A percentile compares a stretch with the other conserved stretches of the same genome.
Evolutionary conservation across 208 protist genomes (phyloP).

Genomic region (Wallacemonas sp.): DNA sequence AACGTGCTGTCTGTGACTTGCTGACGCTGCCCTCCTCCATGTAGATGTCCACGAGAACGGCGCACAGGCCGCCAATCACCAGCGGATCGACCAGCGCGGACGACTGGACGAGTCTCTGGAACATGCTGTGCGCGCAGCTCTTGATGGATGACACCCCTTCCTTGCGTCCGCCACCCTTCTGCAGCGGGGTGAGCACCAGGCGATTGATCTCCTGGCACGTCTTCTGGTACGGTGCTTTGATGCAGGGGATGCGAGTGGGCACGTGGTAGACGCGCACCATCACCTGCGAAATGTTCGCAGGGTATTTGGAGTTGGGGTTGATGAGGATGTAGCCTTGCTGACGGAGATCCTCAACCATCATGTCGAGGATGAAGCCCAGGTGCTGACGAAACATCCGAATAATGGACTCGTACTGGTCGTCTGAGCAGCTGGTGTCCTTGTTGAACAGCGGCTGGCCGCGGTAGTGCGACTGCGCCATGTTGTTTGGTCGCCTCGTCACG

Average conservation of each 20-base stretch:
- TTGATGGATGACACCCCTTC: constrained; percentile 33
- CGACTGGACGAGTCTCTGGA: constrained; percentile 44
- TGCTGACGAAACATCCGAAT: constrained; percentile 48
- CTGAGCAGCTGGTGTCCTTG: constrained; percentile 54
- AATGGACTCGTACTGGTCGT: constrained; percentile 65
- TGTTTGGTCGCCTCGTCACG: constrained; percentile 16
- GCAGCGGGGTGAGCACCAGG: constrained; percentile 31
- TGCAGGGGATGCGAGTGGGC: constrained; percentile 31
- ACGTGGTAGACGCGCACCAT: constrained; percentile 26
- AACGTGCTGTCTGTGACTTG: constrained; percentile 23
- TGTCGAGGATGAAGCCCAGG: constrained; percentile 36
- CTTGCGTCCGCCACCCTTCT: constrained; percentile 19
- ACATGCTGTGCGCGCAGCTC: constrained; percentile 45
- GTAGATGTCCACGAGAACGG: constrained; percentile 49
- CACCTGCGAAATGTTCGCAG: constrained; percentile 28
- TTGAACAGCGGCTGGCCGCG: constrained; percentile 69
- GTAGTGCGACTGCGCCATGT: constrained; percentile 12
- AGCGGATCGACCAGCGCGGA: constrained; percentile 62
- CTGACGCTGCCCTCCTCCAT: constrained; percentile 32
- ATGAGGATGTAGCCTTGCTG: constrained; percentile 41
- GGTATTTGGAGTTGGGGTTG: constrained; percentile 25
- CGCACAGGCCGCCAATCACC: constrained; percentile 34
- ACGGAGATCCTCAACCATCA: constrained; percentile 41
- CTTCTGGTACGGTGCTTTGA: constrained; percentile 37
- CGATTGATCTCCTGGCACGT: constrained; percentile 44